phyloP scores from a whole-genome alignment of 2,329 filamentous ascomycete species.

The Penicillium rolfsii region DNA sequence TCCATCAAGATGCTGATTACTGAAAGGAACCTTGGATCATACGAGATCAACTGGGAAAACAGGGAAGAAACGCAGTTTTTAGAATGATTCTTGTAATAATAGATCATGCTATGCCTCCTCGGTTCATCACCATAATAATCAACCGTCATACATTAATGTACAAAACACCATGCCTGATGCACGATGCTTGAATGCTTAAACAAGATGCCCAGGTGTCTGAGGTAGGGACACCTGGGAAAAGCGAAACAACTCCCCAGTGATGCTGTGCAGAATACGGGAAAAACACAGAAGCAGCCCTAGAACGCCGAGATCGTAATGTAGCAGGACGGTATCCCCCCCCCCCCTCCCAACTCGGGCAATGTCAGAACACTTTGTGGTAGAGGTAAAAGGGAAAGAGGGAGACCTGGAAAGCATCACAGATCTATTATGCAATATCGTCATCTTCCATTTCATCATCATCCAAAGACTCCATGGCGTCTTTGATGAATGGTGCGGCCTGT shows the following conservation, averaged over 20 bases:
- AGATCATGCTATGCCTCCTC: conserved; percentile 22
- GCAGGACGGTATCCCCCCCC: conserved; percentile 15
- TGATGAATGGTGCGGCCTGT: conserved; percentile 89
- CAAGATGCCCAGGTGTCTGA: neutral
- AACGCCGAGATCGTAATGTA: conserved; percentile 27
- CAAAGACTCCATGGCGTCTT: conserved; percentile 91
- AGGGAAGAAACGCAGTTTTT: neutral
- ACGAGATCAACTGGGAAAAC: neutral
- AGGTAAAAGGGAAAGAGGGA: conserved; percentile 18
- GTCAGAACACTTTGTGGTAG: conserved; percentile 11
- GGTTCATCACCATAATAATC: conserved; percentile 16
- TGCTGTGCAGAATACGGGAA: conserved; percentile 28
- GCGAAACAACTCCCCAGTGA: conserved; percentile 30
- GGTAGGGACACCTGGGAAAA: conserved; percentile 21
- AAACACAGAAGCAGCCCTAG: conserved; percentile 15
- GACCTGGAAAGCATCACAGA: conserved; percentile 25
- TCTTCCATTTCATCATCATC: conserved; percentile 70
- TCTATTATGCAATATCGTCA: conserved; percentile 51
- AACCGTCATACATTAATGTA: conserved; percentile 41
- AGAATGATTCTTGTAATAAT: conserved; percentile 15
- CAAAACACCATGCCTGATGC: conserved; percentile 38
- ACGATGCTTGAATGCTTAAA: conserved; percentile 20
- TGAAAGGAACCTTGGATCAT: neutral
- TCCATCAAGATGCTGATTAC: neutral
- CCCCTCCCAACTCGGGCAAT: conserved; percentile 1